Evolutionary conservation across 1,284 basidiomycete genomes (phyloP), one percentile per base, ranked within the genome.

Genomic region (Boletus austroedulis): DNA sequence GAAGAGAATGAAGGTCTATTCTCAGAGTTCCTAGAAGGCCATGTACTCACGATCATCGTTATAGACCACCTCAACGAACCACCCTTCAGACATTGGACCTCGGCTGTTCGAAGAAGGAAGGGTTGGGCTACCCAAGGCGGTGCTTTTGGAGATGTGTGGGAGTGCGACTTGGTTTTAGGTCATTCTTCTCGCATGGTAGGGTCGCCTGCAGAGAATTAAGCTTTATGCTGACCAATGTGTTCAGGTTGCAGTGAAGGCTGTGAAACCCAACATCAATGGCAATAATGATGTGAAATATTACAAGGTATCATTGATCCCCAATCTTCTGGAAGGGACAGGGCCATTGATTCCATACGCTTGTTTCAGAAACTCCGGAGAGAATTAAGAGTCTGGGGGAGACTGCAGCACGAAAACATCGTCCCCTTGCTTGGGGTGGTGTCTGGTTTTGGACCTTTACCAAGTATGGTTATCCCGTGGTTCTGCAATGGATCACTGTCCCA

Each of bases 381-480:
- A 49, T 23, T 71, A 26, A 60, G 15, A 29, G 24, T 73, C 4
- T 71, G 71, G 69, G 58, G 10, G 29, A 43, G 26, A 28, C 34
- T 71, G 36, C 50, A 28, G 24, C 73, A 71, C 21, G 56, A 2
- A 45, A 72, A 71, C 24, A 29, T 73, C 1, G 63, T 74, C 12
- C 71, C 70, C 15, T 36, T 71, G 0, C 70, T 71, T 8, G 69
- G 69, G 24, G 58, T 70, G 5, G 68, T 71, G 14, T 34, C 29
- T 14, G 57, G 34, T 24, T 67, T 69, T 14, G 61, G 63, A 28
- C 58, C 56, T 1, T 28, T 73, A 31, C 59, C 56, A 5, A 64
- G 66, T 38, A 56, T 60, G 38, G 67, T 74, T 44, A 72, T 62
- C 56, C 73, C 69, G 2, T 71, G 69, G 69, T 63, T 68, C 31